Evolutionary conservation across 176 grass and related monocot species (phyloP).

Genomic region (Coix lacrymajobi): DNA sequence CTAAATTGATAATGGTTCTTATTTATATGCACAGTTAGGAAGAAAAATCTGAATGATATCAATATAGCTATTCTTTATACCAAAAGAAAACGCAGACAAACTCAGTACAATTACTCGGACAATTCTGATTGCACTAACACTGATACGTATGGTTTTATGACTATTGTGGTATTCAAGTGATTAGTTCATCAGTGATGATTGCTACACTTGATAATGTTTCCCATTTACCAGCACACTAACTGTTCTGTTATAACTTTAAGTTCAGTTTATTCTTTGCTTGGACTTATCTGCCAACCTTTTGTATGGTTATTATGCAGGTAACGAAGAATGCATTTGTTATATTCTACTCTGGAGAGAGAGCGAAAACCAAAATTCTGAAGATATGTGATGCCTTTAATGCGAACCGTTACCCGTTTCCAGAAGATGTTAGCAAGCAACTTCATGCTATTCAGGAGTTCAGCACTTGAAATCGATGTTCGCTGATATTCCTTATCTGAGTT

Average conservation of each 20-base stretch:
- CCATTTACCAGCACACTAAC: neutral
- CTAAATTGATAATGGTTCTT: neutral
- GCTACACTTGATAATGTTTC: neutral
- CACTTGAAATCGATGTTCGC: constrained; percentile 5
- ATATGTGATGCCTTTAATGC: constrained; percentile 96
- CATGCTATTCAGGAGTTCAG: constrained; percentile 74
- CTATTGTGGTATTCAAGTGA: neutral
- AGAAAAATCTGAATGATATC: neutral
- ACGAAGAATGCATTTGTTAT: constrained; percentile 87
- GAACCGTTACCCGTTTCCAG: constrained; percentile 91
- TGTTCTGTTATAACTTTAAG: constrained; percentile 7
- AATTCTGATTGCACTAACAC: neutral
- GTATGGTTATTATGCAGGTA: constrained; percentile 45
- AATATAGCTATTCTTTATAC: neutral
- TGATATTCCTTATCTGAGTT: constrained; percentile 13
- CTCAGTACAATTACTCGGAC: neutral
- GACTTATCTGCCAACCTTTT: neutral
- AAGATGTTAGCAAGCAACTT: constrained; percentile 66
- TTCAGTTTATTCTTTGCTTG: neutral
- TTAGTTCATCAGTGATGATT: constrained; percentile 8
- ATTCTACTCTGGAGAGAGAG: constrained; percentile 94
- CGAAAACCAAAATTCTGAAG: constrained; percentile 85
- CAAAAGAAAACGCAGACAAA: neutral
- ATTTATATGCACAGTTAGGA: neutral
- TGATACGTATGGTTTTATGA: neutral